phyloP scores from a whole-genome alignment of 2,329 filamentous ascomycete species.

The Trichoderma arundinaceum region DNA sequence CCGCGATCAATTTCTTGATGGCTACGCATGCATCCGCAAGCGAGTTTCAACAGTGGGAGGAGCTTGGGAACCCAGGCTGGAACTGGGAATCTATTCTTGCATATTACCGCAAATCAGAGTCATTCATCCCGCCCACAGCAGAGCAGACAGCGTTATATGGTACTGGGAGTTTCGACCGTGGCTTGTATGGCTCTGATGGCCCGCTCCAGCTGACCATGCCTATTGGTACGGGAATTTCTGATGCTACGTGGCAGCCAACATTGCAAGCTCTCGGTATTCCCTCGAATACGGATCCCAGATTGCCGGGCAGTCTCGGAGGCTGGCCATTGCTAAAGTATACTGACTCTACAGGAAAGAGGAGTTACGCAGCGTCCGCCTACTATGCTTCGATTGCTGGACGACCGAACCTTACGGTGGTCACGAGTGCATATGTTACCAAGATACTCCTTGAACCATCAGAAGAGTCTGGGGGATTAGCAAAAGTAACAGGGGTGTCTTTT shows the following conservation, averaged over 20 bases:
- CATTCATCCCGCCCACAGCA: not conserved
- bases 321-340: not conserved
- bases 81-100: not conserved
- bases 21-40: not conserved
- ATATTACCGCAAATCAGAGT: not conserved
- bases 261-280: not conserved
- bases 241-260: not conserved
- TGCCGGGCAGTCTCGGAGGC: not conserved
- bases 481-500: not conserved
- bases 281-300: not conserved
- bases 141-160: not conserved
- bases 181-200: not conserved
- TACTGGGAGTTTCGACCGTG: not conserved
- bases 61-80: conserved; percentile 5
- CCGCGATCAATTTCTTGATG: conserved; percentile 19
- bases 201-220: not conserved
- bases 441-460: not conserved
- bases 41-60: conserved; percentile 4
- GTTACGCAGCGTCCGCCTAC: conserved; percentile 17
- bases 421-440: not conserved
- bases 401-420: conserved; percentile 1
- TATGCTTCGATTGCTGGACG: not conserved
- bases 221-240: not conserved
- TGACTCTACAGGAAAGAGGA: not conserved
- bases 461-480: not conserved